Evolutionary conservation across 192 early-diverging fungal species (phyloP).

Genomic region (Funneliformis geosporum): DNA sequence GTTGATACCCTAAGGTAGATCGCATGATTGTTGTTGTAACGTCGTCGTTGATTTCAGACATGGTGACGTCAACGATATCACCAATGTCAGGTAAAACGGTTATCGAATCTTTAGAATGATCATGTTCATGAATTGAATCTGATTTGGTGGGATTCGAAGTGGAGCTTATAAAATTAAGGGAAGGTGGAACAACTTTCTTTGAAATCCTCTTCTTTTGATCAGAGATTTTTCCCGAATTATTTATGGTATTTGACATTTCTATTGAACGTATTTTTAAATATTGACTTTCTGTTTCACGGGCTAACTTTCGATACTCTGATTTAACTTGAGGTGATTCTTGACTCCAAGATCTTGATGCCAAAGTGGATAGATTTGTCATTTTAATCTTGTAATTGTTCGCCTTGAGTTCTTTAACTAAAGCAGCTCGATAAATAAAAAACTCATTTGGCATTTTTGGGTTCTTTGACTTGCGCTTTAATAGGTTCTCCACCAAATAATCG

Average conservation of each 20-base stretch:
- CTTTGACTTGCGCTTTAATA: background rate
- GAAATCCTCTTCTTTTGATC: background rate
- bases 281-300: slow-evolving; percentile 13
- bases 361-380: slow-evolving; percentile 21
- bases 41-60: too few relatives aligned
- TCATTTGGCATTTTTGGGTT: slow-evolving; percentile 18
- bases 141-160: too few relatives aligned
- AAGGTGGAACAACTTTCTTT: background rate
- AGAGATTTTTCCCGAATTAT: background rate
- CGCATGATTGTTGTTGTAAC: too few relatives aligned
- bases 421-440: slow-evolving; percentile 27
- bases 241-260: background rate
- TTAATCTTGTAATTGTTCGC: background rate
- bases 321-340: background rate
- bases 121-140: background rate
- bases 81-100: background rate
- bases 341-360: slow-evolving; percentile 16
- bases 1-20: too few relatives aligned
- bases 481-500: background rate
- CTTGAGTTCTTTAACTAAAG: slow-evolving; percentile 16
- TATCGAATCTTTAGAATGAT: background rate
- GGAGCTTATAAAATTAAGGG: too few relatives aligned
- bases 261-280: background rate
- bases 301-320: slow-evolving; percentile 21
- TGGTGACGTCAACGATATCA: background rate